Percentiles rank a stretch among this genome's conserved stretches.
These are phyloP conservation scores for Tetradesmus obliquus DNA, from an alignment of 139 green algal genomes.

Conservation along the genomic window DNA sequence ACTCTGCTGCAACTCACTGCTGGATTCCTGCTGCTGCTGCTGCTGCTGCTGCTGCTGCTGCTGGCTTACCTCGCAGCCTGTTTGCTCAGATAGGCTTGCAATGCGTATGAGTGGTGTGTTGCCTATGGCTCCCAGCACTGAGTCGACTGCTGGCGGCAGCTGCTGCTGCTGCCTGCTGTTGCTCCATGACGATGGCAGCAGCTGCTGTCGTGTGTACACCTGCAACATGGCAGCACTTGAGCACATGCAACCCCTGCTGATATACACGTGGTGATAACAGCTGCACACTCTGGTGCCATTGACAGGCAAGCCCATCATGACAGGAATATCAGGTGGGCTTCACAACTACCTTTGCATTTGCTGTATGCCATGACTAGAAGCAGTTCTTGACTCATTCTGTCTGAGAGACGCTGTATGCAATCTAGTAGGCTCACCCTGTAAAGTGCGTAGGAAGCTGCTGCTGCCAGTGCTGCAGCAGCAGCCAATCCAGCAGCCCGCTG, in stretches of 20 bases:
- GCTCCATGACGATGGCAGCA: neutral
- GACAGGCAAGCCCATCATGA: too few relatives aligned
- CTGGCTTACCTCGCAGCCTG: constrained; percentile 79
- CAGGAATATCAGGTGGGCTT: too few relatives aligned
- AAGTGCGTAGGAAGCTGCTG: neutral
- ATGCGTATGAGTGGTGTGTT: constrained; percentile 89
- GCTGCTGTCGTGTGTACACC: neutral
- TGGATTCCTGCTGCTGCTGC: too few relatives aligned
- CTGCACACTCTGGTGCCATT: too few relatives aligned
- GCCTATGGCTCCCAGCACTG: constrained; percentile 78
- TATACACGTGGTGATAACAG: too few relatives aligned
- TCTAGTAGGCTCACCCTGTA: neutral
- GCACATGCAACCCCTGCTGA: neutral
- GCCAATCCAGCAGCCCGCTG: neutral
- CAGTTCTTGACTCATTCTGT: too few relatives aligned
- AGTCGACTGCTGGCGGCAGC: constrained; percentile 32
- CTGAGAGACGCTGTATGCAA: too few relatives aligned
- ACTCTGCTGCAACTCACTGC: too few relatives aligned
- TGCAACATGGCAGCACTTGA: neutral
- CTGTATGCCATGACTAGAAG: too few relatives aligned
- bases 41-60: too few relatives aligned
- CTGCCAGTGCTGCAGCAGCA: neutral
- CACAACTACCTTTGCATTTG: too few relatives aligned
- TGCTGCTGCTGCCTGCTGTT: neutral
- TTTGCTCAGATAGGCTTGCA: constrained; percentile 75